These are phyloP conservation scores for Daldinia grandis DNA, from an alignment of 495 filamentous ascomycete genomes.

Conservation along the genomic window DNA sequence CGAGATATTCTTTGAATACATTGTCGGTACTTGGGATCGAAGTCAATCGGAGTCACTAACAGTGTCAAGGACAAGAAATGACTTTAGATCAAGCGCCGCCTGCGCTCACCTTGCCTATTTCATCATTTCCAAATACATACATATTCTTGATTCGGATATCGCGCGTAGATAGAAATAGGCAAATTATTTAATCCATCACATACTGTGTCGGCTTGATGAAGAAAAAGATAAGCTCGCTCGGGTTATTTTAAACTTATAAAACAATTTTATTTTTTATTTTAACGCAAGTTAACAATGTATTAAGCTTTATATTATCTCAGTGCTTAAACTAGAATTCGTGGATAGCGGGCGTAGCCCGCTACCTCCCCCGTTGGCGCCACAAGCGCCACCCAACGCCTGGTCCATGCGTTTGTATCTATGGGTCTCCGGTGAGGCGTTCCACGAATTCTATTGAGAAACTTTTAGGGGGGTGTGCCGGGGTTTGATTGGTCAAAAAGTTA, in stretches of 20 bases:
- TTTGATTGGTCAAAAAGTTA: too few species aligned
- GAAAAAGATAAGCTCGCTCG: not conserved
- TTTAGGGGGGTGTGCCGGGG: too few species aligned
- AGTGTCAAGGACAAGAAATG: not conserved
- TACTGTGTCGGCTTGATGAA: not conserved
- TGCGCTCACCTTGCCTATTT: not conserved
- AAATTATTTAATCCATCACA: not conserved
- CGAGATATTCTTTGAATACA: not conserved
- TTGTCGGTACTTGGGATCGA: not conserved
- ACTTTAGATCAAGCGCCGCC: not conserved
- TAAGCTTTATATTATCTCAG: too few species aligned
- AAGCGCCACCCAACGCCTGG: too few species aligned
- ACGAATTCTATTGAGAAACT: too few species aligned
- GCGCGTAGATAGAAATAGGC: not conserved
- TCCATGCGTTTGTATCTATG: too few species aligned
- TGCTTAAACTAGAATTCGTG: too few species aligned
- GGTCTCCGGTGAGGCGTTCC: too few species aligned
- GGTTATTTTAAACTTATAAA: not conserved
- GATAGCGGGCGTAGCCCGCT: too few species aligned
- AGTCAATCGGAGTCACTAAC: not conserved
- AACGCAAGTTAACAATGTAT: too few species aligned
- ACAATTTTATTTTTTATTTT: not conserved
- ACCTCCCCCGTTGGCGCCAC: too few species aligned
- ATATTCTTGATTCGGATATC: constrained; percentile 1
- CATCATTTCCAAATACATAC: constrained; percentile 1